Conservation (phyloP, 1,284 basidiomycete species). For the Pseudozyma flocculosa region DNA sequence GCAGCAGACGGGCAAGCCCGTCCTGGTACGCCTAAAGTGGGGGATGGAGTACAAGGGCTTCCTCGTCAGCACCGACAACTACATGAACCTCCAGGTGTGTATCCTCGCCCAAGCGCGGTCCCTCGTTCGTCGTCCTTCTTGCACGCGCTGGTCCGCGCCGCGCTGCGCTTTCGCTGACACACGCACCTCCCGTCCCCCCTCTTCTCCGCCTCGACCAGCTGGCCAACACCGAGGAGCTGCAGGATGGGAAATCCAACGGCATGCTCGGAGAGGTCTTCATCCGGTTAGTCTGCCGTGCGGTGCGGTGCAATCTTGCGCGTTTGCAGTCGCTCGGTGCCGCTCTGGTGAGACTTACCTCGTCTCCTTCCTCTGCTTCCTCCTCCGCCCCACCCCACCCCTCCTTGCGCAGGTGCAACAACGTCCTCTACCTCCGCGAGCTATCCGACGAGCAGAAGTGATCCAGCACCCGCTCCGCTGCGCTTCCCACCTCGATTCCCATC, state of each 20-base stretch:
- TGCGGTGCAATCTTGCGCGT: background rate
- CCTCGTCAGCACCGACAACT: conserved; percentile 95
- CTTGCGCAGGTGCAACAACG: conserved; percentile 53
- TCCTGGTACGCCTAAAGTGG: conserved; percentile 95
- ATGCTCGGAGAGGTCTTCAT: conserved; percentile 98
- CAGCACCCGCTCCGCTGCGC: too few relatives aligned
- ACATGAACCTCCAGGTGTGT: conserved; percentile 96
- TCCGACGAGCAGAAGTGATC: conserved; percentile 29
- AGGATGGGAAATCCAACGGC: conserved; percentile 92
- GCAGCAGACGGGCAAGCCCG: conserved; percentile 94
- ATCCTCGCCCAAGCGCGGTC: too few relatives aligned
- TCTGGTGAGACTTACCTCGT: background rate
- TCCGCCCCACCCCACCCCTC: background rate
- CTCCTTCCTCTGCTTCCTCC: background rate
- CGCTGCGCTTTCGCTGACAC: background rate
- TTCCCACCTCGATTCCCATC: too few relatives aligned
- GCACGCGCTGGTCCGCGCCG: background rate
- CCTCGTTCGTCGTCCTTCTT: too few relatives aligned
- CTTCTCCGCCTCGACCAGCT: conserved; percentile 64
- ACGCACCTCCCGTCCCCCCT: background rate
- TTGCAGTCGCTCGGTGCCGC: background rate
- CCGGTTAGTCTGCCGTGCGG: conserved; percentile 64
- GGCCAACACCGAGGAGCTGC: conserved; percentile 97
- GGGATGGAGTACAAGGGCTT: conserved; percentile 99
- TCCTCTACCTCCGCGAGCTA: conserved; percentile 53